phyloP scores from a whole-genome alignment of 148 eudicot genomes.

The Rhododendron williamsianum region DNA sequence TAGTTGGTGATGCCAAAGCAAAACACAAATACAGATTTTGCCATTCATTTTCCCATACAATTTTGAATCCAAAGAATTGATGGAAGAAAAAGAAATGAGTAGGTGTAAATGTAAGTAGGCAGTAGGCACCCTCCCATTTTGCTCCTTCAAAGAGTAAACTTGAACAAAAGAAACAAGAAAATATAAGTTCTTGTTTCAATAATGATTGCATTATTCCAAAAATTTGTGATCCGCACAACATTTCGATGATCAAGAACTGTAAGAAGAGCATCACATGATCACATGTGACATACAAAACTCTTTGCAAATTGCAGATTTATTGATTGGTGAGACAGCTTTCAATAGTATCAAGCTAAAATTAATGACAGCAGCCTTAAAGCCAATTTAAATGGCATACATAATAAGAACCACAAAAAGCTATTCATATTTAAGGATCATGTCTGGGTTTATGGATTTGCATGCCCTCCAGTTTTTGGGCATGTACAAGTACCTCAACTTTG shows the following conservation, averaged over 20 bases:
- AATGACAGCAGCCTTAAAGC: constrained; percentile 1
- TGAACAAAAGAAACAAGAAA: background rate
- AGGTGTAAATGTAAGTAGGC: background rate
- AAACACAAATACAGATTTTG: background rate
- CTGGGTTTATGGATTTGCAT: background rate
- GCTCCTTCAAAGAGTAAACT: background rate
- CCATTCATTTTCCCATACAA: background rate
- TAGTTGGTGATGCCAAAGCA: background rate
- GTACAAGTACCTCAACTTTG: background rate
- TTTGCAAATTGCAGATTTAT: background rate
- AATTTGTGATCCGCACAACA: background rate
- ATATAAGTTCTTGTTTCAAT: background rate
- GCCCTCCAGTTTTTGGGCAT: background rate
- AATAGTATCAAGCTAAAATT: background rate
- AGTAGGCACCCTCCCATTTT: background rate
- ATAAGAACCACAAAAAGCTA: background rate
- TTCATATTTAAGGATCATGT: background rate
- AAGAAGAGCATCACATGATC: background rate
- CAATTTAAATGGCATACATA: background rate
- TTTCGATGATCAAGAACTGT: background rate
- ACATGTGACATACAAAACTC: background rate
- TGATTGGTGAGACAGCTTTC: background rate
- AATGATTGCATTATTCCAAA: background rate
- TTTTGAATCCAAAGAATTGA: background rate
- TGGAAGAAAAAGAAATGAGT: background rate